phyloP scores from a whole-genome alignment of 768 basidiomycete genomes.

The Piloderma croceum region DNA sequence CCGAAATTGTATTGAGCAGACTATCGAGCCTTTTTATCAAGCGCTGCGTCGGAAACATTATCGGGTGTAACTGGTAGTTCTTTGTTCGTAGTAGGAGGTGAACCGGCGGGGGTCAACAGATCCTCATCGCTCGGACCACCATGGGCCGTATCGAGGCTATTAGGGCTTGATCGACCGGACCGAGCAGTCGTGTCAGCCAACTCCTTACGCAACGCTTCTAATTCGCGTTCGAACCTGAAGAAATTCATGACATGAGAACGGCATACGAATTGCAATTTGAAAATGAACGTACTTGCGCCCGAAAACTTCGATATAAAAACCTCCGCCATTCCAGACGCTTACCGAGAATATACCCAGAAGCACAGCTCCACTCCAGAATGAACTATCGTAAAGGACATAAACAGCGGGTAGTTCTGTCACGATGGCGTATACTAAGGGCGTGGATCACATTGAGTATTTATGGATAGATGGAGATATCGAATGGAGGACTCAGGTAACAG shows the following conservation, averaged over 20 bases:
- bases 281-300: constrained; percentile 76
- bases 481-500: constrained; percentile 9
- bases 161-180: constrained; percentile 50
- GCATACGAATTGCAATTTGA: constrained; percentile 1
- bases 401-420: constrained; percentile 84
- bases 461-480: too few species aligned
- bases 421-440: constrained; percentile 64
- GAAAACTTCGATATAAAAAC: constrained; percentile 95
- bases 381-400: constrained; percentile 75
- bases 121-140: constrained; percentile 37
- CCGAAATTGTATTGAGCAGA: too few species aligned
- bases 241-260: constrained; percentile 5
- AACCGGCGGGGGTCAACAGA: constrained; percentile 32
- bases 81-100: constrained; percentile 26
- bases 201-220: constrained; percentile 87
- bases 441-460: constrained; percentile 3
- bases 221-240: constrained; percentile 82
- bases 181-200: constrained; percentile 65
- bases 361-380: constrained; percentile 73
- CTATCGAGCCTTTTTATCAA: too few species aligned
- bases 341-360: constrained; percentile 77
- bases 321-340: constrained; percentile 94
- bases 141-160: constrained; percentile 24
- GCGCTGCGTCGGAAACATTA: constrained; percentile 7
- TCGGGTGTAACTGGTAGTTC: constrained; percentile 17